Evolutionary conservation across 805 yeast species (phyloP).

Genomic region (Teunomyces panamensis): DNA sequence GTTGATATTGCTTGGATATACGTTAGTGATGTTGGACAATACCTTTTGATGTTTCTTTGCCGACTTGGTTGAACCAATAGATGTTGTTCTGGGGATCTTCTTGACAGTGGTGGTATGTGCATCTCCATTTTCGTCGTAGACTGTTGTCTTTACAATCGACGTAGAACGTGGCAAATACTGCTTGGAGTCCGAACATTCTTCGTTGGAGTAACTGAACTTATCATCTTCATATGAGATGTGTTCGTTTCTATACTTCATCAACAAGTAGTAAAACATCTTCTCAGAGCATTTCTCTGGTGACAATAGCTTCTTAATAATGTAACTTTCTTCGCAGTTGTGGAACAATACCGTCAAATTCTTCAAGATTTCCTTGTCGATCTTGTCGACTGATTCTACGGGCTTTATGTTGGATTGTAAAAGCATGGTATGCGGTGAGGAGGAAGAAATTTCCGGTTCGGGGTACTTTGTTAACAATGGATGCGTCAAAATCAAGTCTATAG

Average conservation of each 20-base stretch:
- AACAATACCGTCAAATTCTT: conserved; percentile 75
- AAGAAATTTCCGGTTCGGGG: conserved; percentile 33
- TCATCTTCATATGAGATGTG: conserved; percentile 34
- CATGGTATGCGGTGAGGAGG: background rate
- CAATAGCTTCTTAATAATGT: conserved; percentile 51
- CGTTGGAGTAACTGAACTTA: conserved; percentile 19
- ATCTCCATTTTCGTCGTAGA: conserved; percentile 24
- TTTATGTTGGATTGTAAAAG: conserved; percentile 17
- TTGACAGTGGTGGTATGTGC: conserved; percentile 17
- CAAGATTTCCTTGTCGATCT: conserved; percentile 70
- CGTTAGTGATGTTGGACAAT: conserved; percentile 33
- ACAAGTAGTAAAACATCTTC: conserved; percentile 74
- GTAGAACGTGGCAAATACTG: conserved; percentile 38
- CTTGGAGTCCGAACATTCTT: conserved; percentile 21
- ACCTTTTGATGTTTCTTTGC: conserved; percentile 20
- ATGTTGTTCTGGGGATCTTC: conserved; percentile 20
- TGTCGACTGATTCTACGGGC: conserved; percentile 39
- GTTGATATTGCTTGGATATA: conserved; percentile 24
- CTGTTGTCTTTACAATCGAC: conserved; percentile 41
- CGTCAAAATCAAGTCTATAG: conserved; percentile 66
- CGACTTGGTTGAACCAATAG: conserved; percentile 21
- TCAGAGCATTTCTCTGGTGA: conserved; percentile 65
- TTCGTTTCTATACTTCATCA: conserved; percentile 71
- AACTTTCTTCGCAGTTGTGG: conserved; percentile 66
- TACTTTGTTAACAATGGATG: conserved; percentile 86